A percentile compares a stretch with the other conserved stretches of the same genome.
Conservation (phyloP, 495 filamentous ascomycete species). For the Lepidopterella palustris region DNA sequence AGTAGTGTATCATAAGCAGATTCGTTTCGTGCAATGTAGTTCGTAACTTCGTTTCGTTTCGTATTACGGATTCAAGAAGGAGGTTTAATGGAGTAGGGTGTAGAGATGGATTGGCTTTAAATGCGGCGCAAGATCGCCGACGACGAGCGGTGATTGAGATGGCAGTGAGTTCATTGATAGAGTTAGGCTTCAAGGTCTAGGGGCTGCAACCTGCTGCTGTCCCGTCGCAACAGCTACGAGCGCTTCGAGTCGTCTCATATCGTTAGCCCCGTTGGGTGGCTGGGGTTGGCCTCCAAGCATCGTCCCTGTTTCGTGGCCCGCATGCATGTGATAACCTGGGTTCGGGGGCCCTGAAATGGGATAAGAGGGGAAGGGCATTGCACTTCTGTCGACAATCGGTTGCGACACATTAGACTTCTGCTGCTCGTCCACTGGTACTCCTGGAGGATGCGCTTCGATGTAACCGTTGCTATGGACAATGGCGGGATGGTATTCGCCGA, state of each 20-base stretch:
- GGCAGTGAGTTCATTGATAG: neutral
- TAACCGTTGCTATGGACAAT: slow-evolving; percentile 60
- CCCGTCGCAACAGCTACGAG: slow-evolving; percentile 86
- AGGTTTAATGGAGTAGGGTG: neutral
- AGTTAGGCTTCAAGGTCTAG: slow-evolving; percentile 19
- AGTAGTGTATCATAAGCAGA: slow-evolving; percentile 5
- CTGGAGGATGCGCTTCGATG: slow-evolving; percentile 47
- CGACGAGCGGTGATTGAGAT: neutral
- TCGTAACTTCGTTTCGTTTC: slow-evolving; percentile 22
- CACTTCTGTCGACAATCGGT: slow-evolving; percentile 25
- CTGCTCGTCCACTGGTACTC: slow-evolving; percentile 28
- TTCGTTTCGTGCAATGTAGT: slow-evolving; percentile 15
- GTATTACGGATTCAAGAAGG: neutral
- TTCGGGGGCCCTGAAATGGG: slow-evolving; percentile 10
- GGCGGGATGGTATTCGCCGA: slow-evolving; percentile 56
- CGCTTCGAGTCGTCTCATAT: slow-evolving; percentile 70
- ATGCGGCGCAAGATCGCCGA: neutral
- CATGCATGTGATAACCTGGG: slow-evolving; percentile 27
- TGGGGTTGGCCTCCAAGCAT: slow-evolving; percentile 27
- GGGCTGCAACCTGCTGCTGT: slow-evolving; percentile 52
- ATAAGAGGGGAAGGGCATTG: slow-evolving; percentile 10
- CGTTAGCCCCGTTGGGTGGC: slow-evolving; percentile 32
- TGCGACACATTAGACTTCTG: slow-evolving; percentile 43
- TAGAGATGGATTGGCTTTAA: neutral
- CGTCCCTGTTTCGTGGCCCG: slow-evolving; percentile 30